Evolutionary conservation across 2,329 filamentous ascomycete species (phyloP).

Genomic region (Eutypella sp.): DNA sequence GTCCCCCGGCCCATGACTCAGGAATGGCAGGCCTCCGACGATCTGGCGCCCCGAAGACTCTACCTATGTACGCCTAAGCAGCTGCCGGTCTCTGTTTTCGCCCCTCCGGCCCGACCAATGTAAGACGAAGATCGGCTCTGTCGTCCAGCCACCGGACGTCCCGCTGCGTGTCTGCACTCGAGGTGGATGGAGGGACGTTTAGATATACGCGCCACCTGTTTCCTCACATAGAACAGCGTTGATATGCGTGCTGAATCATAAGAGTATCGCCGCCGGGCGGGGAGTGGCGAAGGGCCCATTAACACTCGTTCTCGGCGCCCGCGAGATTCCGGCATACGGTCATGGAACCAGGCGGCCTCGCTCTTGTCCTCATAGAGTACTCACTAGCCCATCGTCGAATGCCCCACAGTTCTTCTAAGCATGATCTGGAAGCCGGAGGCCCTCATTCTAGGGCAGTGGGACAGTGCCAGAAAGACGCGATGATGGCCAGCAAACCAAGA

Average conservation of each 20-base stretch:
- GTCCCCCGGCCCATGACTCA: too few species aligned
- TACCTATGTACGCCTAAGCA: too few species aligned
- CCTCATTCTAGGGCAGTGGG: too few species aligned
- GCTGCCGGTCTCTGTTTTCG: not conserved
- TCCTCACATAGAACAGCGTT: conserved; percentile 19
- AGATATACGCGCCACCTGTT: conserved; percentile 21
- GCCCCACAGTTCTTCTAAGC: conserved; percentile 22
- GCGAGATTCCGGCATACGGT: conserved; percentile 17
- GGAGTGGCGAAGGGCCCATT: conserved; percentile 25
- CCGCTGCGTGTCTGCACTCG: conserved; percentile 12
- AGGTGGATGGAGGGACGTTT: conserved; percentile 20
- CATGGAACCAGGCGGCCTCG: conserved; percentile 20
- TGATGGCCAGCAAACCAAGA: conserved; percentile 13
- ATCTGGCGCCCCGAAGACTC: too few species aligned
- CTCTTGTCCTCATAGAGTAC: conserved; percentile 29
- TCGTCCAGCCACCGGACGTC: too few species aligned
- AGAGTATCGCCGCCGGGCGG: conserved; percentile 14
- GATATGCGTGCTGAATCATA: conserved; percentile 23
- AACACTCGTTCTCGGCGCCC: conserved; percentile 28
- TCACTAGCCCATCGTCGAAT: conserved; percentile 31
- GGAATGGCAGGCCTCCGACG: too few species aligned
- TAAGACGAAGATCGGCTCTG: conserved; percentile 6
- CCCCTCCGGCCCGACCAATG: conserved; percentile 3
- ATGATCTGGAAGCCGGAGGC: conserved; percentile 31
- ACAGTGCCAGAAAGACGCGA: conserved; percentile 28